A percentile compares a stretch with the other conserved stretches of the same genome.
Evolutionary conservation across 306 rosid species (phyloP).

Genomic region (Vigna angularis): DNA sequence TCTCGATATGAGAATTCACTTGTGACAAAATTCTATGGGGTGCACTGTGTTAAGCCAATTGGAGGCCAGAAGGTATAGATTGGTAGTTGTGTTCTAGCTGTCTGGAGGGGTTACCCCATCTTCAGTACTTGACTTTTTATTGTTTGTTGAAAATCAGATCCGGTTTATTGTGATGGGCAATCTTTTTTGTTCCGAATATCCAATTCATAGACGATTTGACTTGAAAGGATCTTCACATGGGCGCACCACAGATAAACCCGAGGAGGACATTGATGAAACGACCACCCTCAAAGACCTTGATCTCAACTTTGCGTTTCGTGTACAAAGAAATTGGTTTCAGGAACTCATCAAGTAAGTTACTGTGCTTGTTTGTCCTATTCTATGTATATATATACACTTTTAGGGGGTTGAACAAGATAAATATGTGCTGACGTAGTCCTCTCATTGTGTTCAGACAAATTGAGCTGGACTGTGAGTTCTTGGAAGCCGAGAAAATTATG

Average conservation of each 20-base stretch:
- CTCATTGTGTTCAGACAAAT: conserved; percentile 72
- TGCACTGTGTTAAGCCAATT: conserved; percentile 96
- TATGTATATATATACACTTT: not conserved
- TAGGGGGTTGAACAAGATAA: conserved; percentile 5
- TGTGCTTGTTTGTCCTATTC: not conserved
- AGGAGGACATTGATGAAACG: conserved; percentile 95
- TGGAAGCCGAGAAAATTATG: conserved; percentile 97
- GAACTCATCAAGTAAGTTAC: conserved; percentile 79
- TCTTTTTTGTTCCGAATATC: conserved; percentile 96
- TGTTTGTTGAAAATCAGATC: conserved; percentile 59
- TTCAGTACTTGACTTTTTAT: conserved; percentile 26
- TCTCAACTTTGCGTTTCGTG: conserved; percentile 88
- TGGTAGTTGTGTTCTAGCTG: conserved; percentile 14
- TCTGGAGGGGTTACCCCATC: conserved; percentile 23
- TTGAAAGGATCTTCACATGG: conserved; percentile 98
- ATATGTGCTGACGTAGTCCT: conserved; percentile 37
- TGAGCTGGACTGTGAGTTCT: conserved; percentile 89
- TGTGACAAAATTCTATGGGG: conserved; percentile 90
- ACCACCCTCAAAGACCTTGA: conserved; percentile 98
- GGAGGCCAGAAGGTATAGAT: conserved; percentile 90
- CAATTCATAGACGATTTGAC: conserved; percentile 93
- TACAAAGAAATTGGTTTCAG: conserved; percentile 75
- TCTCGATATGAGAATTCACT: conserved; percentile 81
- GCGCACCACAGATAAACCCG: conserved; percentile 88
- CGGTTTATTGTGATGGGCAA: conserved; percentile 99